Evolutionary conservation across 2,329 filamentous ascomycete genomes (phyloP), one percentile per base, ranked within the genome.

Genomic region (Dactylellina leptospora): DNA sequence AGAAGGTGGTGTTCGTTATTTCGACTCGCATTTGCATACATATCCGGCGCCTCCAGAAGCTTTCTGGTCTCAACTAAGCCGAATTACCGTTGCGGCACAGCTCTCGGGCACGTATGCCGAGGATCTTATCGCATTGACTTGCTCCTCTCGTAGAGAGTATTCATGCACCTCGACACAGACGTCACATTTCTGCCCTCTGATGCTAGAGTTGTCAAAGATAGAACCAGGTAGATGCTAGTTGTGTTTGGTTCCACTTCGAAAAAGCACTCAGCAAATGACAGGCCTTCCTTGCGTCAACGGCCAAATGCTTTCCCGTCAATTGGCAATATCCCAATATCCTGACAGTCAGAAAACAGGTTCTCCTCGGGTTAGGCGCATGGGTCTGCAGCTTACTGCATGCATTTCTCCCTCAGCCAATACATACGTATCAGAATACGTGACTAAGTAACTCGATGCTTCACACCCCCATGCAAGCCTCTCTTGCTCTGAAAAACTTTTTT

Each of bases 341-440:
- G n/a, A n/a, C n/a, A n/a, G n/a, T n/a, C n/a, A n/a, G n/a, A n/a
- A n/a, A n/a, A n/a, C n/a, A n/a, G n/a, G n/a, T n/a, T n/a, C n/a
- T n/a, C n/a, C n/a, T n/a, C n/a, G n/a, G n/a, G n/a, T n/a, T n/a
- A n/a, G n/a, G n/a, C n/a, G n/a, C n/a, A n/a, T n/a, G n/a, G n/a
- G n/a, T n/a, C 33, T 56, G 64, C 56, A 51, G 42, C 50, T 62
- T 38, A 70, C 56, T 70, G 56, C 56, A 70, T 70, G 56, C 56
- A 48, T 44, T 8, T 11, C 23, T 42, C 63, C 62, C 20, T 62
- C 30, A 18, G 10, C 30, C 45, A 60, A 60, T 68, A 30, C 47
- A 28, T 68, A n/a, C 36, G 62, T 59, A 38, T 70, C 64, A 61
- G 40, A 28, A 61, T 56, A 61, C 55, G 54, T 50, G 42, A 38